Percentiles rank a stretch among this genome's conserved stretches.
Evolutionary conservation across 164 flowering plant genomes (phyloP).

Genomic region (Saururus chinensis): DNA sequence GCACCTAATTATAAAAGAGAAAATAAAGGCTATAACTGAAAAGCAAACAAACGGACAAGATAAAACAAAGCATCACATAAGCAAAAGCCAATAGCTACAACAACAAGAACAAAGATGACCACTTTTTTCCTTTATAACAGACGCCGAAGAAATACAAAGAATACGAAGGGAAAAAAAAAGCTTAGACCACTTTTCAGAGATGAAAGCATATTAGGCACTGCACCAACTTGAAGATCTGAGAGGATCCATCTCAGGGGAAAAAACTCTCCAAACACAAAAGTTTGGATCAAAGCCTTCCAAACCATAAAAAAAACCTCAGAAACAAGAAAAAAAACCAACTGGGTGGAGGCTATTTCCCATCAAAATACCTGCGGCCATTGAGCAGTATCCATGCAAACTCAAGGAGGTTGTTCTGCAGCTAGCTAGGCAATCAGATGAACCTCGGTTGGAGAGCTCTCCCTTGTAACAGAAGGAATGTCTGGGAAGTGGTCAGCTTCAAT

Average conservation of each 20-base stretch:
- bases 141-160: not conserved
- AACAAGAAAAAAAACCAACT: not conserved
- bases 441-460: conserved; percentile 6
- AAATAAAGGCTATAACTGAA: not conserved
- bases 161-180: not conserved
- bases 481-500: conserved; percentile 2
- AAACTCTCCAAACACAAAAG: not conserved
- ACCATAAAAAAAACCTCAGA: not conserved
- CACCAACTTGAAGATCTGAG: not conserved
- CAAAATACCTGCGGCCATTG: conserved; percentile 10
- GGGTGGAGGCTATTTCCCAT: not conserved
- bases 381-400: conserved; percentile 11
- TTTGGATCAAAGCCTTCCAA: not conserved
- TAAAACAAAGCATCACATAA: conserved; percentile 1
- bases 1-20: not conserved
- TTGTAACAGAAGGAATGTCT: conserved; percentile 4
- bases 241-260: not conserved
- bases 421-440: not conserved
- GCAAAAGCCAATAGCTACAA: not conserved
- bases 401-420: not conserved
- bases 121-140: not conserved
- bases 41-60: conserved; percentile 1
- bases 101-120: not conserved
- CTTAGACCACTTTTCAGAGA: conserved; percentile 2
- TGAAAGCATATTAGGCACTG: not conserved